Base-by-base conservation (phyloP, 306 rosid genomes). In the Cucurbita moschata region DNA sequence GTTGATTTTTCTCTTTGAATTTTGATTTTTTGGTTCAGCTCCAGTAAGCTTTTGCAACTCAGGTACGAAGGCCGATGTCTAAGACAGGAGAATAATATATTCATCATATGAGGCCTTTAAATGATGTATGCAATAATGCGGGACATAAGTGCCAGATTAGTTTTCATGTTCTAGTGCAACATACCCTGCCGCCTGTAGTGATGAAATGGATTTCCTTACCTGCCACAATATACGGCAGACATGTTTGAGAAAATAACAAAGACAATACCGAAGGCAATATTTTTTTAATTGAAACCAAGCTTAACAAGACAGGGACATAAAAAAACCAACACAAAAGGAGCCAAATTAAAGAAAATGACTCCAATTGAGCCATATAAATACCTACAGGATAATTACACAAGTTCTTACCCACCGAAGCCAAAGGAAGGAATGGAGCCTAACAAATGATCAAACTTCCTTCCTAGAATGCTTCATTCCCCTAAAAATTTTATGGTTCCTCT, bases 21-120 rank as follows among this genome's bases (percentile, higher is more conserved):
- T 70, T 81, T 62, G 72, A 78, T 80, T 87, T 83, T 23, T 77
- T 38, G 79, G 77, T 82, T 93, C 82, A 57, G 80, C 86, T 78
- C 96, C 92, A 67, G 75, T 80, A 40, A 87, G 88, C 88, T 87
- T 88, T 83, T 93, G 98, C 86, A 93, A 65, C 87, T 90, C 98
- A 4, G 98, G 98, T 78, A 93, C 90, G 57, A 76, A 85, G n/a
- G 98, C 97, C 67, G 97, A 82, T 59, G 98, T 93, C 98, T 90
- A 77, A 50, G 57, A 42, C 76, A 38, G 7, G 26, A 10, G 60
- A 83, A 80, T 9, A 76, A 70, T 53, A 67, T 71, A 49, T 75
- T 71, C 58, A 75, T 81, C 66, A 79, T 74, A 21, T 69, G 12
- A 56, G 77, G 64, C 19, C 12, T 54, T 67, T 13, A 63, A 54